phyloP scores from a whole-genome alignment of 306 rosid species.

The Casuarina equisetifolia region DNA sequence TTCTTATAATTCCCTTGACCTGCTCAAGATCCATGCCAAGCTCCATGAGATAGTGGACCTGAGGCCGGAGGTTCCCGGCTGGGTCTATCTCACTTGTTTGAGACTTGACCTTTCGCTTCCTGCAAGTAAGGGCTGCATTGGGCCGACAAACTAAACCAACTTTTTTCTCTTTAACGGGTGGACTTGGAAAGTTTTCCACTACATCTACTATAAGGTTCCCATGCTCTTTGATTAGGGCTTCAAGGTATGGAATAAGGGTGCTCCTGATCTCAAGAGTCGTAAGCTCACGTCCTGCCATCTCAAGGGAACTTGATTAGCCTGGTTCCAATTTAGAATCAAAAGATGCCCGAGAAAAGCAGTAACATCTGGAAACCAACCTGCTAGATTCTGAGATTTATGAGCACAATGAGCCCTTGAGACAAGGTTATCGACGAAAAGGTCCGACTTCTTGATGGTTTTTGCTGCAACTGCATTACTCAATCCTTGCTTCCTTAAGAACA shows the following conservation, averaged over 20 bases:
- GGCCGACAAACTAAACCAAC: conserved; percentile 27
- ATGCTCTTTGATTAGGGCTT: conserved; percentile 65
- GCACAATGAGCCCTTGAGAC: conserved; percentile 71
- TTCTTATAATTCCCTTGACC: conserved; percentile 4
- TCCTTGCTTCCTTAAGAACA: conserved; percentile 83
- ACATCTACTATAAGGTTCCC: conserved; percentile 51
- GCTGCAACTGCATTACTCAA: conserved; percentile 68
- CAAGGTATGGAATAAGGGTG: conserved; percentile 72
- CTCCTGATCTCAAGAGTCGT: conserved; percentile 91
- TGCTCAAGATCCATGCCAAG: conserved; percentile 80
- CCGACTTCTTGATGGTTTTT: conserved; percentile 71
- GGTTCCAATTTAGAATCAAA: conserved; percentile 16
- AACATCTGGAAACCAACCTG: conserved; percentile 67
- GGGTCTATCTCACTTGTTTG: conserved; percentile 58
- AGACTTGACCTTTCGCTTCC: conserved; percentile 65
- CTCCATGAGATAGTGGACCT: conserved; percentile 68
- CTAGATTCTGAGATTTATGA: conserved; percentile 78
- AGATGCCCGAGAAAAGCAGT: conserved; percentile 8
- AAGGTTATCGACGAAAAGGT: conserved; percentile 66
- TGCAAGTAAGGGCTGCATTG: conserved; percentile 33
- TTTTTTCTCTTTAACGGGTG: conserved; percentile 55
- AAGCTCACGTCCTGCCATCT: conserved; percentile 73
- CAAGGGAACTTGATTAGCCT: conserved; percentile 27
- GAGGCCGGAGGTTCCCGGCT: conserved; percentile 70
- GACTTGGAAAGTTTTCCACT: conserved; percentile 74